phyloP scores from a whole-genome alignment of 441 rosid species.

The Erysimum cheiri region DNA sequence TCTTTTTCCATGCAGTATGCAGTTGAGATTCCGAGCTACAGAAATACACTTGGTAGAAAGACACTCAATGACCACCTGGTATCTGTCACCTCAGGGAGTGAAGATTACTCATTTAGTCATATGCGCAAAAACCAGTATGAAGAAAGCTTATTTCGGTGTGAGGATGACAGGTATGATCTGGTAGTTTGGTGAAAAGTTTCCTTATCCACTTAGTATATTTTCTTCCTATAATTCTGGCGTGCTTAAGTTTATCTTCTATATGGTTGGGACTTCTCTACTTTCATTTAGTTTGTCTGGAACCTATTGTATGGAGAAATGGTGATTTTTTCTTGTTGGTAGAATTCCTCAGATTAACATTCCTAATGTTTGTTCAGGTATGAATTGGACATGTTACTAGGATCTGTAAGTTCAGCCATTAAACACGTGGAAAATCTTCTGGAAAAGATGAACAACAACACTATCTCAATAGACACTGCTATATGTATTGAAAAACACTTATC shows the following conservation, averaged over 20 bases:
- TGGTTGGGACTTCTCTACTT: slow-evolving; percentile 22
- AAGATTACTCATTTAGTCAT: slow-evolving; percentile 96
- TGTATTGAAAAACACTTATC: slow-evolving; percentile 79
- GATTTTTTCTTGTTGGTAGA: slow-evolving; percentile 28
- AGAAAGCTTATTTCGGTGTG: slow-evolving; percentile 97
- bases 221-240: slow-evolving; percentile 1
- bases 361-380: slow-evolving; percentile 79
- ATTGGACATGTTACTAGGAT: slow-evolving; percentile 96
- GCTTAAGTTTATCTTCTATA: slow-evolving; percentile 8
- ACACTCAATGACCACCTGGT: slow-evolving; percentile 95
- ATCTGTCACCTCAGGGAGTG: slow-evolving; percentile 99
- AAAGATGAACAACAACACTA: slow-evolving; percentile 69
- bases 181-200: slow-evolving; percentile 22
- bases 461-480: slow-evolving; percentile 62
- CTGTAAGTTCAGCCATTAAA: slow-evolving; percentile 83
- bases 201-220: slow-evolving; percentile 5
- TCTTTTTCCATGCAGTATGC: slow-evolving; percentile 69
- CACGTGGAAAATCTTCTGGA: slow-evolving; percentile 83
- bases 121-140: slow-evolving; percentile 99
- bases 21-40: slow-evolving; percentile 82
- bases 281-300: slow-evolving; percentile 19
- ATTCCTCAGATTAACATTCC: slow-evolving; percentile 19
- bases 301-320: slow-evolving; percentile 7
- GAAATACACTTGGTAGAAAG: slow-evolving; percentile 76
- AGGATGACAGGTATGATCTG: slow-evolving; percentile 89